Base-by-base conservation (phyloP, 2,329 filamentous ascomycete species). In the Onygenales sp. region DNA sequence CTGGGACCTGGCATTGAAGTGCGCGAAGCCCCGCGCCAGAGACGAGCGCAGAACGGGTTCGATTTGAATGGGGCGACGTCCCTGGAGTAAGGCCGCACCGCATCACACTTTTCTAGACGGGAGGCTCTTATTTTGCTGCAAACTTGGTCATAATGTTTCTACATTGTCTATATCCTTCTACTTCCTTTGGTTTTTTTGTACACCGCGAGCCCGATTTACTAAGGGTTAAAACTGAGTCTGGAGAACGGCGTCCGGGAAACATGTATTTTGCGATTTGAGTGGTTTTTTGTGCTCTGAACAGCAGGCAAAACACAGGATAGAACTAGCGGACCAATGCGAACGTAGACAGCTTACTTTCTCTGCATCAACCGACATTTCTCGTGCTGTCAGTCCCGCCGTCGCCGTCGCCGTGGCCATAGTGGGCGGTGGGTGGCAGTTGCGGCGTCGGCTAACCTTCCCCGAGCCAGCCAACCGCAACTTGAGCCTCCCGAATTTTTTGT, bases 1-100 rank as follows among this genome's bases (percentile, higher is more conserved):
- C 79, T 91, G 51, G 90, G 90, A 0, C 89, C 89, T 3, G 90
- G 91, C 10, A 83, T 96, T 58, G 90, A 95, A 69, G 78, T 91
- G 59, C 78, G 84, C 63, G 82, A 91, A 53, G 79, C 84, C 64
- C 80, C 82, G 43, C 73, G 80, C 55, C 77, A 77, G 66, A 64
- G 66, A 50, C 73, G 78, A 58, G 72, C 78, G 64, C 68, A 77
- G 61, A 72, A 75, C 55, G 72, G 72, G 41, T 73, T 77, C 62
- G 78, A 80, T 60, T 63, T 92, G 63, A 75, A 83, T 55, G 83
- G 86, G 64, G 78, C 86, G 60, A 80, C 86, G 13, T 81, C 83
- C 59, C 64, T 89, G 70, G 86, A 92, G 73, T 87, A 63, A 64
- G 53, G 50, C 7, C 17, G 43, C 13, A 53, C 44, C 11, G 43